These are phyloP conservation scores for Allomyces macrogynus DNA, from an alignment of 192 early-diverging fungal species.

Conservation along the genomic window DNA sequence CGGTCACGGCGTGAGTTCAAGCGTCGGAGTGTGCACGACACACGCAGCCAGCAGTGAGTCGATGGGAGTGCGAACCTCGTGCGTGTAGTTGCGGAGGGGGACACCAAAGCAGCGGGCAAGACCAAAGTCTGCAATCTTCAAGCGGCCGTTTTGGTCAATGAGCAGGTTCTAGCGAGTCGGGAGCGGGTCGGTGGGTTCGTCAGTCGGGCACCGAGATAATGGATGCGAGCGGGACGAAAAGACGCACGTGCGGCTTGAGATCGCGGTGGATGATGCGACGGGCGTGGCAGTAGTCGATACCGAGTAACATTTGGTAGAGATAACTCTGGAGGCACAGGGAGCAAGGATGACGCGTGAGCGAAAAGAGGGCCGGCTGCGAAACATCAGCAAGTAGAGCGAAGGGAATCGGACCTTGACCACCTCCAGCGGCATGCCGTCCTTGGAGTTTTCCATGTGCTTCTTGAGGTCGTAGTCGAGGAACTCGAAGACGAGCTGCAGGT, in stretches of 20 bases:
- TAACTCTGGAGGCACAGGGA: too few species aligned
- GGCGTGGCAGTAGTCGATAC: slow-evolving; percentile 21
- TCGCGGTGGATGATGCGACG: slow-evolving; percentile 42
- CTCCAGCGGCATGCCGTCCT: slow-evolving; percentile 1
- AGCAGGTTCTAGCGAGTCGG: slow-evolving; percentile 44
- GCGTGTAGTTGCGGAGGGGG: slow-evolving; percentile 81
- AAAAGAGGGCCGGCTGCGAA: background rate
- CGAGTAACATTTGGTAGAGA: slow-evolving; percentile 27
- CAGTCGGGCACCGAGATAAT: background rate
- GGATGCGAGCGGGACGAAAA: background rate
- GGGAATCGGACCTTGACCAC: background rate
- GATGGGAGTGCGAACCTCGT: slow-evolving; percentile 35
- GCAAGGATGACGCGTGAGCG: too few species aligned
- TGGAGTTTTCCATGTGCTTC: slow-evolving; percentile 51
- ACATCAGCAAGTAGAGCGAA: background rate
- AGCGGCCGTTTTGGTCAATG: slow-evolving; percentile 64
- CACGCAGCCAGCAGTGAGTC: background rate
- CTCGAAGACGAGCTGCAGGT: slow-evolving; percentile 94
- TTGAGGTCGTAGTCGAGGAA: slow-evolving; percentile 81
- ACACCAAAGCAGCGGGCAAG: slow-evolving; percentile 81
- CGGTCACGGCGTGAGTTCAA: background rate
- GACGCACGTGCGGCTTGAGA: slow-evolving; percentile 26
- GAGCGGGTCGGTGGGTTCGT: too few species aligned
- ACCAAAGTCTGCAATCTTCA: slow-evolving; percentile 94
- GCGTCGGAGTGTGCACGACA: background rate